A percentile compares a stretch with the other conserved stretches of the same genome.
Evolutionary conservation across 768 basidiomycete genomes (phyloP).

Genomic region (Solioccasus polychromus): DNA sequence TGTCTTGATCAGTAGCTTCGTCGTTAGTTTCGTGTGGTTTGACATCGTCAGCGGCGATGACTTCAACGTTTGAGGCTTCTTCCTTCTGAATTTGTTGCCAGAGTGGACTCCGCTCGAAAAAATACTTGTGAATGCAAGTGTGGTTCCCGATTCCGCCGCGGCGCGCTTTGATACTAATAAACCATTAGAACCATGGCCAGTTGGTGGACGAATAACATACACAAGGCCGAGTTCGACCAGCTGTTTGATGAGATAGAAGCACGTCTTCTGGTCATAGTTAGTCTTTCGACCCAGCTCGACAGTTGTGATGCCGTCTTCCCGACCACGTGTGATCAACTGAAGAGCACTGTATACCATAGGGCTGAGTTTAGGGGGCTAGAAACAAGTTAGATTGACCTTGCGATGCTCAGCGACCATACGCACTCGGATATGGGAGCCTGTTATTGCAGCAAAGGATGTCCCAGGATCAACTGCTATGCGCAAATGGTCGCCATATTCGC

Average conservation of each 20-base stretch:
- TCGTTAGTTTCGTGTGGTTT: slow-evolving; percentile 14
- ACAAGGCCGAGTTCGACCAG: slow-evolving; percentile 71
- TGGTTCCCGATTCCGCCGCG: slow-evolving; percentile 75
- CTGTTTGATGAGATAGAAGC: slow-evolving; percentile 81
- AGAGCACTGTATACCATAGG: slow-evolving; percentile 83
- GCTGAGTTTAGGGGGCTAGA: slow-evolving; percentile 73
- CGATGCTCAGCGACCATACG: slow-evolving; percentile 22
- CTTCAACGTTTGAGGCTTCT: slow-evolving; percentile 44
- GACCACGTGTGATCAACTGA: slow-evolving; percentile 79
- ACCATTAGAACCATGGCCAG: slow-evolving; percentile 1
- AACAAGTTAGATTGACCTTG: slow-evolving; percentile 7
- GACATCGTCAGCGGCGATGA: slow-evolving; percentile 9
- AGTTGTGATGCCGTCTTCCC: slow-evolving; percentile 74
- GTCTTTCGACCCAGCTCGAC: slow-evolving; percentile 75
- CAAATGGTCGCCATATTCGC: slow-evolving; percentile 58
- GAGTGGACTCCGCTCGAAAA: slow-evolving; percentile 69
- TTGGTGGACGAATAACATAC: slow-evolving; percentile 38
- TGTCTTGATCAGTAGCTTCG: slow-evolving; percentile 18
- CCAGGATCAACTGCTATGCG: slow-evolving; percentile 76
- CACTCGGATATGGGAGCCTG: slow-evolving; percentile 82
- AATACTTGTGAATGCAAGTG: slow-evolving; percentile 80
- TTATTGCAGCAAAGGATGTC: slow-evolving; percentile 73
- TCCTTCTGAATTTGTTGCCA: slow-evolving; percentile 78
- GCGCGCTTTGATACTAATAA: slow-evolving; percentile 66
- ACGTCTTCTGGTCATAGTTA: slow-evolving; percentile 85